These are phyloP conservation scores for Rhodotorula taiwanensis DNA, from an alignment of 768 basidiomycete genomes.

Conservation along the genomic window DNA sequence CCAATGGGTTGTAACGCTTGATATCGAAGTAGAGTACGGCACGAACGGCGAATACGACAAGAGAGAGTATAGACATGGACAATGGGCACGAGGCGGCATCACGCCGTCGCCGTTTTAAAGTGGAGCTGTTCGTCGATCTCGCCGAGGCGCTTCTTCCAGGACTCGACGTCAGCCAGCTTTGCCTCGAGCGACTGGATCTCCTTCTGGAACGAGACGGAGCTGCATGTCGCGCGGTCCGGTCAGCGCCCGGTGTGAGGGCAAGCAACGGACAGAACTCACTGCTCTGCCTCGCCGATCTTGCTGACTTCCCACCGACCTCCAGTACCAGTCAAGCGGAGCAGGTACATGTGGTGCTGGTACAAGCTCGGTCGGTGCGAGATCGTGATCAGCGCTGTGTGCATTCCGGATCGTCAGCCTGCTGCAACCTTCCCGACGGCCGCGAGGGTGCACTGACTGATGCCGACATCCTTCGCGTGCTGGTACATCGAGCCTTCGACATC, in stretches of 20 bases:
- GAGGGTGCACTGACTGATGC: slow-evolving; percentile 52
- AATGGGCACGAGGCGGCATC: neutral
- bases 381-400: slow-evolving; percentile 61
- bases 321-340: slow-evolving; percentile 68
- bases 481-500: slow-evolving; percentile 97
- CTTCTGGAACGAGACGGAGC: slow-evolving; percentile 58
- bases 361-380: slow-evolving; percentile 82
- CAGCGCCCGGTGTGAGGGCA: slow-evolving; percentile 8
- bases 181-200: slow-evolving; percentile 65
- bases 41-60: neutral
- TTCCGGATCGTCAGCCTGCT: neutral
- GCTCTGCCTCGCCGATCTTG: slow-evolving; percentile 65
- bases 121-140: slow-evolving; percentile 37
- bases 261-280: slow-evolving; percentile 45
- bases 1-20: no score
- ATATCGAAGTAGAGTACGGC: neutral
- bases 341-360: slow-evolving; percentile 78
- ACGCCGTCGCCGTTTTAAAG: slow-evolving; percentile 7
- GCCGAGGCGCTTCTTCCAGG: slow-evolving; percentile 58
- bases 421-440: no score
- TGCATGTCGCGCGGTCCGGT: neutral
- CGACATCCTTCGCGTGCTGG: slow-evolving; percentile 77
- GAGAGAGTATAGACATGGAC: neutral
- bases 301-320: slow-evolving; percentile 65
- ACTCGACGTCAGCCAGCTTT: slow-evolving; percentile 62